A percentile compares a stretch with the other conserved stretches of the same genome.
phyloP scores from a whole-genome alignment of 495 filamentous ascomycete genomes.

The Xylaria grammica region DNA sequence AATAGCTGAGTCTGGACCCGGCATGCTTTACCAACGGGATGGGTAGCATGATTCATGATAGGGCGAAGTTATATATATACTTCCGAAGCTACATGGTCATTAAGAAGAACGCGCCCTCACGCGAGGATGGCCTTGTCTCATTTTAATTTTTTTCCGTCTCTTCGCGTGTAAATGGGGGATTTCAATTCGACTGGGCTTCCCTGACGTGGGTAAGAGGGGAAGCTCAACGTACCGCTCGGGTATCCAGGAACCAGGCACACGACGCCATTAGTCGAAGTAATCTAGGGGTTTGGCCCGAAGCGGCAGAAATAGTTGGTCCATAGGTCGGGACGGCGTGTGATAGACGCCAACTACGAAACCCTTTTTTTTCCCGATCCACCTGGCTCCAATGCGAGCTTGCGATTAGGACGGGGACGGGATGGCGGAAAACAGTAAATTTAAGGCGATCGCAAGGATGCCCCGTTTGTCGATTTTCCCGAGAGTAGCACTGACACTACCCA shows the following conservation, averaged over 20 bases:
- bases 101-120: conserved; percentile 6
- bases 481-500: not conserved
- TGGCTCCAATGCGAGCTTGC: not conserved
- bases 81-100: conserved; percentile 4
- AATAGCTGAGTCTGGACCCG: not conserved
- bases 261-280: not conserved
- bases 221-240: not conserved
- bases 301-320: not conserved
- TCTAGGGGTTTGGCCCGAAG: conserved; percentile 6
- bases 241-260: conserved; percentile 11
- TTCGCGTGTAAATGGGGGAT: not conserved
- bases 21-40: conserved; percentile 8
- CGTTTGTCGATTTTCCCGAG: not conserved
- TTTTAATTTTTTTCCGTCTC: not conserved
- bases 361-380: not conserved
- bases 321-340: not conserved
- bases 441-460: not conserved
- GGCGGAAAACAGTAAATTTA: not conserved
- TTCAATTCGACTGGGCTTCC: not conserved
- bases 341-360: not conserved
- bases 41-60: conserved; percentile 10
- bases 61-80: conserved; percentile 8
- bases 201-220: conserved; percentile 1
- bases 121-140: not conserved
- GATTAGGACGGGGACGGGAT: not conserved